These are phyloP conservation scores for Citrus glauca DNA, from an alignment of 345 rosid species.

Conservation along the genomic window DNA sequence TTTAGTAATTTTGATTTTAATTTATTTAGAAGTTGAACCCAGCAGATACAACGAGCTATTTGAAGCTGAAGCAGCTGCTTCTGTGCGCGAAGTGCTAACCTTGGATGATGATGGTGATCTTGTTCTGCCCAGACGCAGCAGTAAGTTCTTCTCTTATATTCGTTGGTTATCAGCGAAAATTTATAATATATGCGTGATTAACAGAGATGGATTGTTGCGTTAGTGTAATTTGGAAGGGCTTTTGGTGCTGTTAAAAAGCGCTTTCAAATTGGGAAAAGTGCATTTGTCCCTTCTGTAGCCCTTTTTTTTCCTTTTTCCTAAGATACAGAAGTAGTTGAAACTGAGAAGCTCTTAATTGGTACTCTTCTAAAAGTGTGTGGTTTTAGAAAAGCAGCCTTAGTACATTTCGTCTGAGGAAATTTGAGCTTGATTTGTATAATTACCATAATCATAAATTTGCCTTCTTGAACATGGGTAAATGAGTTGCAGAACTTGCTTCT, in stretches of 20 bases:
- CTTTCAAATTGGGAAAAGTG: background rate
- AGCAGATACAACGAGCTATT: slow-evolving; percentile 30
- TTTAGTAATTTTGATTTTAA: background rate
- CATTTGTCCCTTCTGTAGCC: background rate
- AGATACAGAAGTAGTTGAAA: background rate
- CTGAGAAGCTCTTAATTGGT: background rate
- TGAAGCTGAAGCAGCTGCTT: slow-evolving; percentile 22
- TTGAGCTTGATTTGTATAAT: background rate
- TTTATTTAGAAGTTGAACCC: slow-evolving; percentile 26
- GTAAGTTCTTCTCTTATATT: slow-evolving; percentile 21
- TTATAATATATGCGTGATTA: background rate
- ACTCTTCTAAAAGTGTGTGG: background rate
- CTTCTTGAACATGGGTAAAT: background rate
- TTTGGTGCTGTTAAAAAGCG: background rate
- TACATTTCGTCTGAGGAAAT: background rate
- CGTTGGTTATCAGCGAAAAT: background rate
- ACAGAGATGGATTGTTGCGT: background rate
- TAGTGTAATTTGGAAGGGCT: background rate
- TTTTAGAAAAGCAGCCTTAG: background rate
- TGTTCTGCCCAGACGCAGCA: slow-evolving; percentile 54
- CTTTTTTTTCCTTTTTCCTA: background rate
- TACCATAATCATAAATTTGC: background rate
- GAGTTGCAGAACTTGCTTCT: background rate
- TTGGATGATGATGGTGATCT: slow-evolving; percentile 90
- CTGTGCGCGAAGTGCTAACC: slow-evolving; percentile 12